Conservation (phyloP, 345 rosid genomes). For the Eucalyptus brandiana region DNA sequence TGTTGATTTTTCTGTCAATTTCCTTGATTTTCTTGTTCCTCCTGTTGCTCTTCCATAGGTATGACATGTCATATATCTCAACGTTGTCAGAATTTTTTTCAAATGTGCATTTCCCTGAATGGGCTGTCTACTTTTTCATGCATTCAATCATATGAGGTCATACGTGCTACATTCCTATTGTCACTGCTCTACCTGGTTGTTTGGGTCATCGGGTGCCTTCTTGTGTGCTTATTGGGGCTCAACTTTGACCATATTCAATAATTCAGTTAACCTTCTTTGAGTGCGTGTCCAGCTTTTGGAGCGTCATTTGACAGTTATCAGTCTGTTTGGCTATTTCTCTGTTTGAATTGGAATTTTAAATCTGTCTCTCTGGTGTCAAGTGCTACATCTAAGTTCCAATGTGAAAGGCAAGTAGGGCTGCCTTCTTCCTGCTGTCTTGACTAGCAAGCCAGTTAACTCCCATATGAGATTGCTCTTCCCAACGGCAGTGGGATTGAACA, state of each 20-base stretch:
- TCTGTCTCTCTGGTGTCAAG: not conserved
- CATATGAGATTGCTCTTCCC: not conserved
- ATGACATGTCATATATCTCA: not conserved
- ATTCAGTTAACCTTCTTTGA: not conserved
- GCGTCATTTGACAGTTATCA: not conserved
- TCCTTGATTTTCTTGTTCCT: slow-evolving; percentile 72
- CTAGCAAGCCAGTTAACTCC: not conserved
- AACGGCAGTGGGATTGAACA: not conserved
- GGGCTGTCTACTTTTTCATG: not conserved
- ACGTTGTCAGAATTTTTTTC: not conserved
- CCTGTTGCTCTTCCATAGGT: slow-evolving; percentile 87
- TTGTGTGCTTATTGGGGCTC: not conserved
- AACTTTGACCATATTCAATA: not conserved
- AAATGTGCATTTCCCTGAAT: not conserved
- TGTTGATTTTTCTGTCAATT: slow-evolving; percentile 48
- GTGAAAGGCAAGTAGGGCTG: not conserved
- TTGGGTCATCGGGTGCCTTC: not conserved
- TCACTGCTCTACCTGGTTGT: not conserved
- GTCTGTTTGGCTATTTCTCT: not conserved
- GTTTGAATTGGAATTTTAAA: not conserved
- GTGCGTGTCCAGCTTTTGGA: not conserved
- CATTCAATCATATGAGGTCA: not conserved
- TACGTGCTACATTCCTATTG: not conserved
- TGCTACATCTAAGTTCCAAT: not conserved
- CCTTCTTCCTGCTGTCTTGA: not conserved